A percentile compares a stretch with the other conserved stretches of the same genome.
phyloP scores from a whole-genome alignment of 163 green algal species.

The Scenedesmus sp. region DNA sequence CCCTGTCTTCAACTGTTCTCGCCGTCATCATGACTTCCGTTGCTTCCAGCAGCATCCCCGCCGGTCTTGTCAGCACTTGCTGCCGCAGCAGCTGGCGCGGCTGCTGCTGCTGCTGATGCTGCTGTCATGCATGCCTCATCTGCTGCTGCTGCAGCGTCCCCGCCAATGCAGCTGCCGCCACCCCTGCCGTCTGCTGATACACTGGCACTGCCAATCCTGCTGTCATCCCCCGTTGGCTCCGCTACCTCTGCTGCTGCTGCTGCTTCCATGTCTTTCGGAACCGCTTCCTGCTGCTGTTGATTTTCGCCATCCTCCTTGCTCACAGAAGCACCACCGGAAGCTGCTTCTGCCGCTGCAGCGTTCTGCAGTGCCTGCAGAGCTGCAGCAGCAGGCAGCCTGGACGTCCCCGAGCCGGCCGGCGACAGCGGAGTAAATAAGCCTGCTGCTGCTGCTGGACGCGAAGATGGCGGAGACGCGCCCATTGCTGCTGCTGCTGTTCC shows the following conservation, averaged over 20 bases:
- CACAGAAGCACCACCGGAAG: too few species aligned
- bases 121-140: neutral
- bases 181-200: neutral
- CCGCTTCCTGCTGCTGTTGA: slow-evolving; percentile 12
- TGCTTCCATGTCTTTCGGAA: neutral
- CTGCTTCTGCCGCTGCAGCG: neutral
- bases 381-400: neutral
- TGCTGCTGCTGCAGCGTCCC: neutral
- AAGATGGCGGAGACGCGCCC: neutral
- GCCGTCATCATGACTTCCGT: neutral
- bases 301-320: neutral
- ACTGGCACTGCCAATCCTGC: neutral
- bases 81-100: too few species aligned
- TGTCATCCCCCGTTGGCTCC: neutral
- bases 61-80: too few species aligned
- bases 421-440: neutral
- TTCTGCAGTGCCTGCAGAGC: neutral
- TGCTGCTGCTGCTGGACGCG: neutral
- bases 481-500: slow-evolving; percentile 14
- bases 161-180: neutral
- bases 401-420: neutral
- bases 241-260: slow-evolving; percentile 5
- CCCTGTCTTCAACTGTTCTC: too few species aligned
- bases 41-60: neutral
- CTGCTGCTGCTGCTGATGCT: neutral